These are phyloP conservation scores for Saccharomyces eubayanus DNA, from an alignment of 805 yeast species.

Conservation along the genomic window DNA sequence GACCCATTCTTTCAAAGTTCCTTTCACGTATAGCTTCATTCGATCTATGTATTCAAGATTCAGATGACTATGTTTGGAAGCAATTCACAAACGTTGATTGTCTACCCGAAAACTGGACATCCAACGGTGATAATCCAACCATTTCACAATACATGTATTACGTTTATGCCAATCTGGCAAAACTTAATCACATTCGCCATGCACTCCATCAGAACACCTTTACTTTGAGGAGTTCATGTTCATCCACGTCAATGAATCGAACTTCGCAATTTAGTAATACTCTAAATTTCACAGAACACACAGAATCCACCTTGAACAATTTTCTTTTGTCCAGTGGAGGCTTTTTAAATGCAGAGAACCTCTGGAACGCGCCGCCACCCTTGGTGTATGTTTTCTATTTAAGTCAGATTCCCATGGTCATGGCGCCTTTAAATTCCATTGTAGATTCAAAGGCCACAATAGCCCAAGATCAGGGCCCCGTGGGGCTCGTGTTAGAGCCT, in stretches of 20 bases:
- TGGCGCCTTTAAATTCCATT: constrained; percentile 17
- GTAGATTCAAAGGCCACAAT: background rate
- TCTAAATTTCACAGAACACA: constrained; percentile 20
- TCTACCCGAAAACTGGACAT: constrained; percentile 25
- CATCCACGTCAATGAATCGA: constrained; percentile 13
- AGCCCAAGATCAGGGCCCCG: background rate
- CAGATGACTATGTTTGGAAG: constrained; percentile 24
- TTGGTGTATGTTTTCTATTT: constrained; percentile 22
- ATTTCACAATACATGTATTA: constrained; percentile 34
- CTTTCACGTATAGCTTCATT: constrained; percentile 11
- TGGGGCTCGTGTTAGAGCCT: background rate
- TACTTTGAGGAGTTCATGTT: constrained; percentile 20
- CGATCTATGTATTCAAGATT: constrained; percentile 26
- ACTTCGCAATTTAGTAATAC: constrained; percentile 24
- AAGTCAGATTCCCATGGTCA: constrained; percentile 25
- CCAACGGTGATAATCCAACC: constrained; percentile 32
- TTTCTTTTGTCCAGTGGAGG: constrained; percentile 26
- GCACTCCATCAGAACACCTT: constrained; percentile 14
- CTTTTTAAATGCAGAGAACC: constrained; percentile 23
- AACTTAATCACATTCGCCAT: constrained; percentile 14
- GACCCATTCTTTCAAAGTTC: background rate
- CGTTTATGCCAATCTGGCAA: constrained; percentile 20
- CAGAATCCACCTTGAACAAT: constrained; percentile 24
- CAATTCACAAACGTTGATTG: constrained; percentile 13
- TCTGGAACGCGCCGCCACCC: constrained; percentile 18